Base-by-base conservation (phyloP, 257 asterid species). In the Solanum okadae region DNA sequence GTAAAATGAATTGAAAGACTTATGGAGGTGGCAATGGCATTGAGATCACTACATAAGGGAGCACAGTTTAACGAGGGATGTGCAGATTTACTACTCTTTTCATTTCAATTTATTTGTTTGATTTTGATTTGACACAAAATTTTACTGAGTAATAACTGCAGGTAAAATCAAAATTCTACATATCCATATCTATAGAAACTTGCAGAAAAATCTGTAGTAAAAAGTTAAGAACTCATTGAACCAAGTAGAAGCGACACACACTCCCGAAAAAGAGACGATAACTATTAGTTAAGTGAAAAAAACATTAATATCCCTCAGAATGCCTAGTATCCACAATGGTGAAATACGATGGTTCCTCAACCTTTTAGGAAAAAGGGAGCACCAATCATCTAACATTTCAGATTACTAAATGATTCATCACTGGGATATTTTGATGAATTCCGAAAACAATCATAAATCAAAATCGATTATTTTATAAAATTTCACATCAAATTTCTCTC, bases 391-490 rank as follows among this genome's bases (percentile, higher is more conserved):
- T 11, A 75, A 38, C 83, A 76, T 23, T 40, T 77, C 84, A 40
- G 84, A 78, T 78, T 78, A 78, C 84, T 78, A 78, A 78, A 78
- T 78, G 15, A 15, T 78, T 78, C 84, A 78, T 78, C 84, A 78
- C 3, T 42, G 84, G 37, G 84, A 77, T 11, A 65, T 8, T 61
- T 61, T 61, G n/a, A 23, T 65, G 15, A n/a, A 67, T 67, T 67
- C 31, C 31, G 3, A 37, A 73, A 35, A 20, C 2, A 35, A 71
- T 15, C 11, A 23, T 8, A 34, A 18, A 23, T 76, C 56, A 22
- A 38, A 11, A 22, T 11, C 56, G 11, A 37, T 37, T 16, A 16
- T 16, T 16, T 12, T 37, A 23, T 38, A 0, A 6, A 56, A 56
- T 0, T 18, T 52, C 63, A 6, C n/a, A 6, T 52, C 10, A 37